phyloP scores from a whole-genome alignment of 2,329 filamentous ascomycete species.

The Beauveria scarabaeidicola region DNA sequence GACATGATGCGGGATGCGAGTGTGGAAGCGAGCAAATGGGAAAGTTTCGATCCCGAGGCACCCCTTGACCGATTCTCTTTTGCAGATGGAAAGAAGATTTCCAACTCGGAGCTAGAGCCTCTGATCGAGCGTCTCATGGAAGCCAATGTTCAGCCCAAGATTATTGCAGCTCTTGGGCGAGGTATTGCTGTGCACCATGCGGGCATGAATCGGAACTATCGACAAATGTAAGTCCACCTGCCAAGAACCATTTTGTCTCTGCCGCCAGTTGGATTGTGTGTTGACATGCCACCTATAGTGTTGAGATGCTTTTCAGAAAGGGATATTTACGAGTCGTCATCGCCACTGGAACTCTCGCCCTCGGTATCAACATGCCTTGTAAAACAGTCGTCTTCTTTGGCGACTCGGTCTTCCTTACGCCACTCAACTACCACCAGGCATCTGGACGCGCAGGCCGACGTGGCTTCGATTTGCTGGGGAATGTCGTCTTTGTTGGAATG shows the following conservation, averaged over 20 bases:
- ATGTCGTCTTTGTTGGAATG: constrained; percentile 69
- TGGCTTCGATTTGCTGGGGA: constrained; percentile 73
- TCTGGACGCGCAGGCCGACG: constrained; percentile 70
- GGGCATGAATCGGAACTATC: constrained; percentile 70
- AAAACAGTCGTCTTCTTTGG: constrained; percentile 72
- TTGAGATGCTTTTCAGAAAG: constrained; percentile 67
- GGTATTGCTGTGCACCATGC: constrained; percentile 73
- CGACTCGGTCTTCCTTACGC: constrained; percentile 64
- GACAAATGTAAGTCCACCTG: constrained; percentile 44
- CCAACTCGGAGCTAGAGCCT: constrained; percentile 48
- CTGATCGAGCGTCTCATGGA: constrained; percentile 43
- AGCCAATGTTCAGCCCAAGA: constrained; percentile 38
- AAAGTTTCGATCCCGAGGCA: constrained; percentile 58
- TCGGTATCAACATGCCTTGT: constrained; percentile 80
- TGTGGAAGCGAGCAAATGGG: constrained; percentile 47
- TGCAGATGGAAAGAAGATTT: constrained; percentile 51
- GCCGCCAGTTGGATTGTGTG: neutral
- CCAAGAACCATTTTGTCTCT: neutral
- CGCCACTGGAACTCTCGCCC: constrained; percentile 65
- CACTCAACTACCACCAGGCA: constrained; percentile 68
- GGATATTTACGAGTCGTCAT: constrained; percentile 63
- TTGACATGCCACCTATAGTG: constrained; percentile 25
- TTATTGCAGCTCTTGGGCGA: constrained; percentile 54
- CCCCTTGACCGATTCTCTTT: constrained; percentile 59
- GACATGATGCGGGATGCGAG: constrained; percentile 50